Conservation (phyloP, 257 asterid species). For the Paraleonurus japonicus region DNA sequence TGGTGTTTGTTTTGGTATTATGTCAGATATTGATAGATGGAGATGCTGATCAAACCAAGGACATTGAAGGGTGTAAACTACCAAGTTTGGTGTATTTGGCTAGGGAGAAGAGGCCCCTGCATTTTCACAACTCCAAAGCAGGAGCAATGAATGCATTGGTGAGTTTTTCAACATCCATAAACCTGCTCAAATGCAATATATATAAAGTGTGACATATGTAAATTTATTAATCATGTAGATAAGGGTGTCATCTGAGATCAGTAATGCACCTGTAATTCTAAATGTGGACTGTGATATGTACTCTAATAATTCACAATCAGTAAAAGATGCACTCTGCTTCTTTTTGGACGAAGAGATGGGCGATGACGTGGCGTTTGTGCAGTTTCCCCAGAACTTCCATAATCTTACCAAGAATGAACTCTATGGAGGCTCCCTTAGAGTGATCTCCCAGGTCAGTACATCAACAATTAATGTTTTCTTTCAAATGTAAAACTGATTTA, state of each 20-base stretch:
- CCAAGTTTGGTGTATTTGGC: slow-evolving; percentile 83
- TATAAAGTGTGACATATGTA: background rate
- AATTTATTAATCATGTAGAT: slow-evolving; percentile 37
- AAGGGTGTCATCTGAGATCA: slow-evolving; percentile 80
- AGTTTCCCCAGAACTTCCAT: slow-evolving; percentile 65
- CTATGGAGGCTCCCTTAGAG: slow-evolving; percentile 52
- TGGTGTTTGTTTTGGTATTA: background rate
- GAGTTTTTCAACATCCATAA: slow-evolving; percentile 13
- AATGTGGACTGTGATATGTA: slow-evolving; percentile 93
- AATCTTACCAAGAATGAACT: slow-evolving; percentile 73
- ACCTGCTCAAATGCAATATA: background rate
- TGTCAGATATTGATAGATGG: slow-evolving; percentile 61
- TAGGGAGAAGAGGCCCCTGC: slow-evolving; percentile 76
- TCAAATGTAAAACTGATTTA: no score
- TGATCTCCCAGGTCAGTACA: no score
- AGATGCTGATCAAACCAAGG: slow-evolving; percentile 48
- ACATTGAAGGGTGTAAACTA: slow-evolving; percentile 45
- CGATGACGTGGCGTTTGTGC: slow-evolving; percentile 62
- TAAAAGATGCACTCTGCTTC: slow-evolving; percentile 77
- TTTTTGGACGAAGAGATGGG: slow-evolving; percentile 74
- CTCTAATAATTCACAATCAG: slow-evolving; percentile 62
- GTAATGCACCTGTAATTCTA: slow-evolving; percentile 68
- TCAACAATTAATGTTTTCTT: no score
- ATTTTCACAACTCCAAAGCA: slow-evolving; percentile 90
- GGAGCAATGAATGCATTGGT: slow-evolving; percentile 96